Evolutionary conservation across 176 grass and related monocot species (phyloP), one percentile per base, ranked within the genome.

Genomic region (Juncus effusus): DNA sequence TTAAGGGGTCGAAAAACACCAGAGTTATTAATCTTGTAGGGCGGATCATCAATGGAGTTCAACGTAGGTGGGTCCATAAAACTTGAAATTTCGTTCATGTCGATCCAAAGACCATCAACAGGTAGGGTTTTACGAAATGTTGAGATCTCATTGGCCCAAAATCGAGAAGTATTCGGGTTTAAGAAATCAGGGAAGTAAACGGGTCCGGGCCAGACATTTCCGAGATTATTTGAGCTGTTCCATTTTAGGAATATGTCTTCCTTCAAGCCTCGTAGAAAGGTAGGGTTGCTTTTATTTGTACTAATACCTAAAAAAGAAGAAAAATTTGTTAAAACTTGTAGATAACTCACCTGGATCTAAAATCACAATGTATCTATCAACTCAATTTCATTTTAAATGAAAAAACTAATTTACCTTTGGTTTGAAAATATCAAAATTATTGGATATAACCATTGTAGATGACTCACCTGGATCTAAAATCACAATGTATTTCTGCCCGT

Each of bases 21-120:
- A 45, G 72, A 56, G 63, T 85, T 94, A 81, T 94, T 82, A 76
- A 94, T 94, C 51, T 2, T n/a, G 78, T 94, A 94, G 0, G 89
- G 89, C 2, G 89, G 85, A 12, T 82, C 61, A 60, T 94, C 89
- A 9, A 88, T 76, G 2, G 67, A 13, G 57, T 79, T 75, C 16
- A 88, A 44, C 4, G 59, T 71, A 41, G 19, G 2, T 12, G 67
- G 70, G 59, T 64, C 51, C 51, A 71, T 0, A 76, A 94, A 94
- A 77, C 88, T 94, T 59, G 89, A 79, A 38, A 82, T 49, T 76
- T 88, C 89, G 51, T 94, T 94, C 89, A 94, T 94, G 82, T 94
- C 89, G 59, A 82, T 80, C 85, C 82, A 94, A 3, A 94, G 76
- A 1, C 90, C 89, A 63, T 94, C 85, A 13, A 94, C 85, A 39